Base-by-base conservation (phyloP, 1,284 basidiomycete species). In the Rhodotorula sp. region DNA sequence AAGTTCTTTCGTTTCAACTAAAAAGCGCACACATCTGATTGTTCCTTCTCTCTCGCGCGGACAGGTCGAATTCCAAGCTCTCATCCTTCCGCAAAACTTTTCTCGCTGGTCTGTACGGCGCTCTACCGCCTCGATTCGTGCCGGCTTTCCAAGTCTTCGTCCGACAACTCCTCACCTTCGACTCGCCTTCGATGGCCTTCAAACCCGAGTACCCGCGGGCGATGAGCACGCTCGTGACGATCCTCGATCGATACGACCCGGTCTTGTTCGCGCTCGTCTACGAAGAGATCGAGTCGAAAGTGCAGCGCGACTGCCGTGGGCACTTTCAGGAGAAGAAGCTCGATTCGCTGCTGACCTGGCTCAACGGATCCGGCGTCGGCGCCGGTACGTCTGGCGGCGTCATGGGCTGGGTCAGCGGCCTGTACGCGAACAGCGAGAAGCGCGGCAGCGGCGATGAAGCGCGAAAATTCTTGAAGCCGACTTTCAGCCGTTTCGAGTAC, bases 401-500 rank as follows among this genome's bases (percentile, higher is more conserved):
- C 7, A 34, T 70, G 48, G 61, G 62, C 16, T 76, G 75, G 76
- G 48, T 73, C 8, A 59, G 58, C 48, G 67, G 64, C 21, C 39
- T 77, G 21, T 75, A 77, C 39, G 70, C 61, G 73, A 90, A 89
- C 86, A 90, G 89, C 86, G 34, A 29, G 23, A 26, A 54, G 16
- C 46, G 62, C 52, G 26, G 16, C 70, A 68, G 16, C 61, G 67
- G n/a, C 75, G 74, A 72, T 15, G 90, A 91, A 77, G 90, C 88
- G 7, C 84, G 86, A 62, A 82, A 84, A 10, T 88, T 92, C 84
- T 83, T 94, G 62, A 86, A 90, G 76, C 90, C 91, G 5, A 89
- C 95, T 46, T 91, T 91, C 54, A 89, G 90, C 2, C 84, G 93
- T 67, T 93, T 96, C 78, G 93, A 96, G 76, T 94, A 93, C 76